These are phyloP conservation scores for Epichloe gansuensis DNA, from an alignment of 2,329 filamentous ascomycete species.

Conservation along the genomic window DNA sequence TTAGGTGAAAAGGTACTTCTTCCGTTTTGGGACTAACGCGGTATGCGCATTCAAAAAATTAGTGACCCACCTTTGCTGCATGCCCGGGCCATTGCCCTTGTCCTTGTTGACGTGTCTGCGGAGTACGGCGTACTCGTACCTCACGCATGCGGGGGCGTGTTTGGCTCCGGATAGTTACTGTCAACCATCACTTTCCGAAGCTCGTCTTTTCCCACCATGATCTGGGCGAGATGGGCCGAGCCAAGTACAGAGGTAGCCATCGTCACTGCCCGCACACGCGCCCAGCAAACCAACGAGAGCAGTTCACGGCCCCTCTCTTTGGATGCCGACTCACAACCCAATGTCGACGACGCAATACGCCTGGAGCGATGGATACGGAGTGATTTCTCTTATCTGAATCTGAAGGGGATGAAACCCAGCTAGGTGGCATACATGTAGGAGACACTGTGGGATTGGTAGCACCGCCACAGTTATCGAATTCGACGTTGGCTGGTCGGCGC, in stretches of 20 bases:
- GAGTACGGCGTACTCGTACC: constrained; percentile 1
- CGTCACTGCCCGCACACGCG: not conserved
- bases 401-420: not conserved
- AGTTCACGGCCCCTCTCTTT: not conserved
- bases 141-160: not conserved
- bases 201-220: not conserved
- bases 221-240: not conserved
- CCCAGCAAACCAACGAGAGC: not conserved
- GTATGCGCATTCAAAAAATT: no score
- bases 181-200: constrained; percentile 1
- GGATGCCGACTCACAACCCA: not conserved
- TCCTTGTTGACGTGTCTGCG: constrained; percentile 5
- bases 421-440: not conserved
- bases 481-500: not conserved
- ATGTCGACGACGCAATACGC: not conserved
- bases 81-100: not conserved
- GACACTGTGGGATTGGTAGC: not conserved
- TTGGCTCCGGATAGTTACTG: not conserved
- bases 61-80: not conserved
- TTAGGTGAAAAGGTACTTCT: no score
- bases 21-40: no score
- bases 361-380: not conserved
- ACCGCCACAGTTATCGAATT: not conserved
- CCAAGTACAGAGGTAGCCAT: not conserved
- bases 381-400: not conserved